Conservation (phyloP, 208 protist genomes). For the Balamuthia mandrillaris region DNA sequence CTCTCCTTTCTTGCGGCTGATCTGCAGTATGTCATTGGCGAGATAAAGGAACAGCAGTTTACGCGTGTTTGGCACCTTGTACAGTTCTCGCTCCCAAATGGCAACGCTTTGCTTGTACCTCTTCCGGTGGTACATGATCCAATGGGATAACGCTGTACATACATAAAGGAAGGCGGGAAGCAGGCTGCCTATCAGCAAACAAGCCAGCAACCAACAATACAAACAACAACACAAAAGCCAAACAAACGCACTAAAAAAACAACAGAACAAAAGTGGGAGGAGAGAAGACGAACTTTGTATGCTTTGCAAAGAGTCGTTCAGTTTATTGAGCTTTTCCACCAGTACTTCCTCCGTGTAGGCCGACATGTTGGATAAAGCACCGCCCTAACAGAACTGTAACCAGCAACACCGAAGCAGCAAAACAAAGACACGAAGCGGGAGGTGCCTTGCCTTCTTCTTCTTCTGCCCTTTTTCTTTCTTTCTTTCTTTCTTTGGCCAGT, state of each 20-base stretch:
- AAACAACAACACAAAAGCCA: neutral
- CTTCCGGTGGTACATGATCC: slow-evolving; percentile 56
- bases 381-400: too few relatives aligned
- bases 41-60: slow-evolving; percentile 58
- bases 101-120: slow-evolving; percentile 24
- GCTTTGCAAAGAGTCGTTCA: slow-evolving; percentile 20
- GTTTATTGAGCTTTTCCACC: slow-evolving; percentile 17
- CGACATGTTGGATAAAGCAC: slow-evolving; percentile 39
- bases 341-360: slow-evolving; percentile 40
- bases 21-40: slow-evolving; percentile 62
- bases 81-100: slow-evolving; percentile 38
- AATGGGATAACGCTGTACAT: slow-evolving; percentile 37
- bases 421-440: too few relatives aligned
- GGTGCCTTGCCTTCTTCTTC: too few relatives aligned
- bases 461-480: too few relatives aligned
- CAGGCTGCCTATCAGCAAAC: too few relatives aligned
- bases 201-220: too few relatives aligned
- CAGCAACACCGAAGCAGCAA: too few relatives aligned
- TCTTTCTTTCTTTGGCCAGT: too few relatives aligned
- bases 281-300: slow-evolving; percentile 29
- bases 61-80: neutral
- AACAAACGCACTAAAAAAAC: neutral
- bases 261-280: neutral
- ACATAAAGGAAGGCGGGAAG: neutral
- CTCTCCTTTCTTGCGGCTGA: slow-evolving; percentile 49